Base-by-base conservation (phyloP, 495 filamentous ascomycete species). In the Amphirosellinia nigrospora region DNA sequence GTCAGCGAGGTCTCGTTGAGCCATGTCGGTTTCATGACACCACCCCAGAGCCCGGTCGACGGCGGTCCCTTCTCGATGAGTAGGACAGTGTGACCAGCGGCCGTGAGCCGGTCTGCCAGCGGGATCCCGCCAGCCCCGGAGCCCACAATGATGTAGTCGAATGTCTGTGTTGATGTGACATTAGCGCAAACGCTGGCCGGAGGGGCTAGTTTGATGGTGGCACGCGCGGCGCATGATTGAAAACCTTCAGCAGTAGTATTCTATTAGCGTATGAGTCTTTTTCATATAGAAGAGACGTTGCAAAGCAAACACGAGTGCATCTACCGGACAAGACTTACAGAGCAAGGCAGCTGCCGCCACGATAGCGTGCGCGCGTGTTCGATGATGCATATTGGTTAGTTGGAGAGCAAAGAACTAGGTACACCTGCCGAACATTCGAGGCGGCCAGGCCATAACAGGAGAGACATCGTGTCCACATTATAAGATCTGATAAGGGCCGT, bases 131-230 rank as follows among this genome's bases (percentile, higher is more conserved):
- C 87, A 41, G 87, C 84, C 62, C 88, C 88, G 61, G 81, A 84
- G 39, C 88, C 88, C 50, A 88, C 81, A 41, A 90, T 80, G 60
- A 89, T 84, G 77, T 90, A 91, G 75, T 90, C 88, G 70, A 83
- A 89, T 10, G 80, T 81, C 45, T 78, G 77, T 10, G 46, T 61
- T 26, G 78, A 77, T 59, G 75, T 83, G 61, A 75, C 75, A 52
- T 77, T 75, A 19, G 71, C 69, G 64, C 74, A 77, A 26, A 77
- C 58, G 38, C 23, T 28, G 26, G 36, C 70, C n/a, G 72, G 74
- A 32, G 74, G 62, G 13, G 70, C 72, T 28, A 76, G 65, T 2
- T 69, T 68, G 39, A 76, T 69, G 50, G 70, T 76, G 30, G 74
- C 70, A 45, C 62, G 23, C 11, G 74, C 73, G 1, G 60, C 50